Conservation (phyloP, 2,329 filamentous ascomycete genomes). For the Ophiosphaerella herpotricha region DNA sequence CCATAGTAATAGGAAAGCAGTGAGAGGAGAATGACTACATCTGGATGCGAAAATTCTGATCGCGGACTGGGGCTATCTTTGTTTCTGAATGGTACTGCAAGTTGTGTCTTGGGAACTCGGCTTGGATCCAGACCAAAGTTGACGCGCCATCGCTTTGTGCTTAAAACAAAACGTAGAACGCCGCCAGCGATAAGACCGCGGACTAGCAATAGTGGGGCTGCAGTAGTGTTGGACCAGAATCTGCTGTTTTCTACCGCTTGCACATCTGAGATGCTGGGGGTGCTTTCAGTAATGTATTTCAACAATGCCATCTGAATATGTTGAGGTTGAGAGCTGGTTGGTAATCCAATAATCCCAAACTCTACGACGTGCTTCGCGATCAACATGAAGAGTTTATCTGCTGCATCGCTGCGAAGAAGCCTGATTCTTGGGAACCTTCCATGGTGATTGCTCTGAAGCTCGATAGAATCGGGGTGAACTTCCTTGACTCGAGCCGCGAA, state of each 20-base stretch:
- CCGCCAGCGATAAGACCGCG: constrained; percentile 62
- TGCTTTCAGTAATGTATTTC: constrained; percentile 52
- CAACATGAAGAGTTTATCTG: constrained; percentile 21
- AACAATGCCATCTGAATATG: constrained; percentile 39
- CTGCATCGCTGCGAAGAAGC: constrained; percentile 51
- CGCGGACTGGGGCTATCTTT: constrained; percentile 67
- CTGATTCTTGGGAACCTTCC: constrained; percentile 56
- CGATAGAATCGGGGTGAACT: constrained; percentile 48
- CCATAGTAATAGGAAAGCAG: constrained; percentile 70
- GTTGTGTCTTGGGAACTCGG: constrained; percentile 57
- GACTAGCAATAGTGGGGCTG: constrained; percentile 53
- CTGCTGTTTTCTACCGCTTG: constrained; percentile 11
- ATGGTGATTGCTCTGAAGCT: constrained; percentile 42
- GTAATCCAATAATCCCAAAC: constrained; percentile 52
- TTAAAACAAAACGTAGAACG: constrained; percentile 59
- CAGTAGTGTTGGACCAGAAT: constrained; percentile 47
- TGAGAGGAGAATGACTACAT: constrained; percentile 68
- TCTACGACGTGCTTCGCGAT: constrained; percentile 49
- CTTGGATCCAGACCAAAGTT: constrained; percentile 62
- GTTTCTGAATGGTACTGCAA: constrained; percentile 65
- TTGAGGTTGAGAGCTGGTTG: constrained; percentile 46
- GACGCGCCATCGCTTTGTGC: constrained; percentile 66
- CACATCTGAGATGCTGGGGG: constrained; percentile 40
- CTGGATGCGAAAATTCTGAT: constrained; percentile 70
- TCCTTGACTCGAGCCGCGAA: constrained; percentile 37